Base-by-base conservation (phyloP, 345 rosid species). In the Eucalyptus marginata region DNA sequence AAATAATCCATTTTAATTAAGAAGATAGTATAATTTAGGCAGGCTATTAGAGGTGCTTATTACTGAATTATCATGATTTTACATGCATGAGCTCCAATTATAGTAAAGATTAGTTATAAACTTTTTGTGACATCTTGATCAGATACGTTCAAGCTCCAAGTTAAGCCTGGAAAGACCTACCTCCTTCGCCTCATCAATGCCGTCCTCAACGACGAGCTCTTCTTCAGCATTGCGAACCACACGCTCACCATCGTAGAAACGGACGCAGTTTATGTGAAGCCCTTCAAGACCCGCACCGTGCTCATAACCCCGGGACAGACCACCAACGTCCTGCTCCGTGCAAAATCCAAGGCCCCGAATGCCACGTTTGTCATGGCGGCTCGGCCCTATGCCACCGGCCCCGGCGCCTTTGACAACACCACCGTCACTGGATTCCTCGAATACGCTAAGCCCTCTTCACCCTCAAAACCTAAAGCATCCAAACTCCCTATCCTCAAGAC, bases 291-390 rank as follows among this genome's bases (percentile, higher is more conserved):
- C 22, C 86, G 91, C 50, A 92, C 88, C 2, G 79, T 96, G 29
- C 90, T 95, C 4, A 95, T 95, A 71, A 93, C 95, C 8, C 97
- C 97, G 4, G 96, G 97, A 44, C 96, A 95, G 88, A 96, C 97
- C 86, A 94, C 95, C 11, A 95, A 95, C 91, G 96, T 96, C 90
- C 94, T 95, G 12, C 94, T 94, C 89, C 91, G 33, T 86, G 87
- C 93, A 54, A 93, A 93, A 89, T 62, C 93, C 20, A 89, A 64
- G 31, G 86, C 88, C 86, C 93, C 94, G 3, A 81, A 64, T 25
- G 86, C 93, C 89, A 91, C 87, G 5, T 93, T 93, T 47, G 29
- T 88, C 52, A 92, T 94, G 89, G 90, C 91, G 0, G 91, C 94
- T 40, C 90, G 93, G 92, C 92, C 95, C 56, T 94, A 94, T 31